Conservation (phyloP, 225 moss, liverwort and hornwort genomes). For the Thuidium tamariscinum region DNA sequence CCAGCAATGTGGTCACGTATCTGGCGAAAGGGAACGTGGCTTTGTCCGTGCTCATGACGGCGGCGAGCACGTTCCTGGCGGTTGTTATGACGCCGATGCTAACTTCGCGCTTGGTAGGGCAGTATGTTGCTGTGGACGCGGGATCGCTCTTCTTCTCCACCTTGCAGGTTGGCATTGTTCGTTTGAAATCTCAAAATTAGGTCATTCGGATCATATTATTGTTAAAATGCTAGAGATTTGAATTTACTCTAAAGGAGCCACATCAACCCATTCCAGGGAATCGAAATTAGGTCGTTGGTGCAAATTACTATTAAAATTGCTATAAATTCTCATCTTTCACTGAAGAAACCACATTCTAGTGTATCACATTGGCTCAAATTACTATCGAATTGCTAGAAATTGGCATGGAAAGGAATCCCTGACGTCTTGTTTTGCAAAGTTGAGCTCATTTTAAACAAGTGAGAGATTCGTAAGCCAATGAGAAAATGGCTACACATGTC, state of each 20-base stretch:
- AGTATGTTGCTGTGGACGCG: constrained; percentile 76
- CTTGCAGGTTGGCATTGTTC: constrained; percentile 42
- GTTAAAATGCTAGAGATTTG: background rate
- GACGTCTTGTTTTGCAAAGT: background rate
- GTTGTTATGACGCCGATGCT: constrained; percentile 66
- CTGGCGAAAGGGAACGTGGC: constrained; percentile 77
- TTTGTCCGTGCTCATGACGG: constrained; percentile 90
- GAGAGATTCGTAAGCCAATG: background rate
- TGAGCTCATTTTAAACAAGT: background rate
- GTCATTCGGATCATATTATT: background rate
- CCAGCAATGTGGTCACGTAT: constrained; percentile 39
- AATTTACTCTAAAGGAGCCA: background rate
- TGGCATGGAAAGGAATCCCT: background rate
- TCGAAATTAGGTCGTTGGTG: background rate
- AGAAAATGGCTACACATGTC: background rate
- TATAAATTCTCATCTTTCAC: background rate
- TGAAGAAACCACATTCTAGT: background rate
- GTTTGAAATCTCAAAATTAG: background rate
- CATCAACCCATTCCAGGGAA: background rate
- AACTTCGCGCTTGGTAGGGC: constrained; percentile 73
- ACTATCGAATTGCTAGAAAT: background rate
- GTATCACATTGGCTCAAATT: background rate
- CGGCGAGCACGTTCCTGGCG: constrained; percentile 83
- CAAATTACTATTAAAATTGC: background rate
- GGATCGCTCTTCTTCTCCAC: constrained; percentile 70